These are phyloP conservation scores for Dendrobium catenatum DNA, from an alignment of 106 monocot species.

Conservation along the genomic window DNA sequence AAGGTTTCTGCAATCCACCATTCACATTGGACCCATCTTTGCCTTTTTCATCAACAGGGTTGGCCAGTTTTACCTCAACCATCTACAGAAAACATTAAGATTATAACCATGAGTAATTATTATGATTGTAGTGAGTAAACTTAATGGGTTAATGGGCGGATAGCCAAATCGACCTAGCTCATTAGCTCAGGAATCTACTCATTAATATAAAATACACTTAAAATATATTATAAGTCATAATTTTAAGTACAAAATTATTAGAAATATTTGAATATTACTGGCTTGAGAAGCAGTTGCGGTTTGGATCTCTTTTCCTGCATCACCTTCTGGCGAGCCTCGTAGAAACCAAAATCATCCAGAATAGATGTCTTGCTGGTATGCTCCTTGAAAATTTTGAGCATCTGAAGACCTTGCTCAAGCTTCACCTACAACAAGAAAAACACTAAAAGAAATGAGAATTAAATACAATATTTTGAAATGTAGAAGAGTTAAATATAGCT, in stretches of 20 bases:
- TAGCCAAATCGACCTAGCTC: too few species aligned
- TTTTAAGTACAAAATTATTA: too few species aligned
- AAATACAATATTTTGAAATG: neutral
- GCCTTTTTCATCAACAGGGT: slow-evolving; percentile 19
- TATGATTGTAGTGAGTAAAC: too few species aligned
- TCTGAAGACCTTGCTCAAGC: slow-evolving; percentile 66
- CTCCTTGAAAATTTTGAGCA: slow-evolving; percentile 81
- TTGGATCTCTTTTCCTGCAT: slow-evolving; percentile 63
- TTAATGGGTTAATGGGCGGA: too few species aligned
- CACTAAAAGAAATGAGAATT: neutral
- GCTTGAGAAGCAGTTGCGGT: slow-evolving; percentile 62
- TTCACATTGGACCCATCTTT: slow-evolving; percentile 18
- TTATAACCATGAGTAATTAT: too few species aligned
- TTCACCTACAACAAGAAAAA: slow-evolving; percentile 37
- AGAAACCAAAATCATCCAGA: slow-evolving; percentile 78
- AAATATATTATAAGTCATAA: too few species aligned
- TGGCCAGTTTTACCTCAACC: slow-evolving; percentile 9
- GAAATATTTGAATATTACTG: slow-evolving; percentile 13
- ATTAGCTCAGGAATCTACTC: too few species aligned
- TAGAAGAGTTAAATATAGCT: neutral
- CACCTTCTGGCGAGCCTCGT: slow-evolving; percentile 65
- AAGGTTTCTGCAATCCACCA: slow-evolving; percentile 16
- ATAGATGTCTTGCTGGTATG: slow-evolving; percentile 64
- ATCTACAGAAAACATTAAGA: slow-evolving; percentile 8
- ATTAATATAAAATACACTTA: too few species aligned